phyloP scores from a whole-genome alignment of 1,284 basidiomycete species.

The Ceratobasidium sp. region DNA sequence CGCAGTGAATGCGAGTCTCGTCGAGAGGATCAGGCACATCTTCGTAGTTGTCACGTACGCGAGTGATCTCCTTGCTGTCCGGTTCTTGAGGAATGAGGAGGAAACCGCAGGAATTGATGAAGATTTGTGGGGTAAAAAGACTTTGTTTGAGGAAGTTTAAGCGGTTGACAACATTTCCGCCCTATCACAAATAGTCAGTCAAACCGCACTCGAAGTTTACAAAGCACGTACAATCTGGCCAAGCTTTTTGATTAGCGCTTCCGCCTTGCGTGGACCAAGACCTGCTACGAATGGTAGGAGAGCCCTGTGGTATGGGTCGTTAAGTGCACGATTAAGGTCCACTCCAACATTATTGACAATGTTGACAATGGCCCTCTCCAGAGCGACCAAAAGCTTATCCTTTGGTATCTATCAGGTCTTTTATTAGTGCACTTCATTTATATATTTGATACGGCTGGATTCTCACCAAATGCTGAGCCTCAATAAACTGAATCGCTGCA shows the following conservation, averaged over 20 bases:
- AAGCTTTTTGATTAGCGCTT: constrained; percentile 84
- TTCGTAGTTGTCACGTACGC: constrained; percentile 62
- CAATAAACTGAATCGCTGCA: constrained; percentile 78
- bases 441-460: background rate
- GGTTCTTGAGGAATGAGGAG: constrained; percentile 82
- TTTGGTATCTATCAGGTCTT: constrained; percentile 69
- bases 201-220: constrained; percentile 29
- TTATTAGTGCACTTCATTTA: background rate
- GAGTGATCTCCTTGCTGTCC: constrained; percentile 65
- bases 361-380: constrained; percentile 91
- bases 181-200: constrained; percentile 55
- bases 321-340: constrained; percentile 92
- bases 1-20: constrained; percentile 94
- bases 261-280: constrained; percentile 93
- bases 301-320: constrained; percentile 85
- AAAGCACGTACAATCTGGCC: constrained; percentile 63
- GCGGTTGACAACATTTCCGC: constrained; percentile 84
- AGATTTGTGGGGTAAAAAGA: constrained; percentile 84
- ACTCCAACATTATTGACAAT: constrained; percentile 92
- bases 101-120: constrained; percentile 91
- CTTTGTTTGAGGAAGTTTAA: constrained; percentile 83
- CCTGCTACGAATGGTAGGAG: constrained; percentile 93
- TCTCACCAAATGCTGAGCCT: constrained; percentile 85
- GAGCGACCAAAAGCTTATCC: constrained; percentile 81
- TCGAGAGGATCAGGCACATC: constrained; percentile 87